phyloP scores from a whole-genome alignment of 2,329 filamentous ascomycete species.

The Xenosphaeropsis pyriputrescens region DNA sequence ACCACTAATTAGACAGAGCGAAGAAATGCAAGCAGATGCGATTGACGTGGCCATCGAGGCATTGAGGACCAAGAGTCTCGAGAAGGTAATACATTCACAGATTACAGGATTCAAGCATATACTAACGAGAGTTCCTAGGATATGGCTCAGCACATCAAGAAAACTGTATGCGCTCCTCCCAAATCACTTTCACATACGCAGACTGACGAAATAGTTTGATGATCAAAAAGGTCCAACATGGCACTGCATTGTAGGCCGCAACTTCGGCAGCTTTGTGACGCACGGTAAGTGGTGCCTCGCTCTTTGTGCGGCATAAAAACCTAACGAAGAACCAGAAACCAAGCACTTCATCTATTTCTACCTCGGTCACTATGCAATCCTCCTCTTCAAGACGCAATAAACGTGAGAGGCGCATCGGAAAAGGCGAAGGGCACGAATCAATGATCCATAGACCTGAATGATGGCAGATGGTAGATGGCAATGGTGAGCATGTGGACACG shows the following conservation, averaged over 20 bases:
- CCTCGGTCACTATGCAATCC: constrained; percentile 92
- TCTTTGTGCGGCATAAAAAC: background rate
- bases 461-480: no score
- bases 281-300: constrained; percentile 45
- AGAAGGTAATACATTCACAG: constrained; percentile 38
- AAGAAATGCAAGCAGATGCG: constrained; percentile 92
- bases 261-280: constrained; percentile 98
- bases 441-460: no score
- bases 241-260: constrained; percentile 97
- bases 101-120: constrained; percentile 2
- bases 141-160: constrained; percentile 92
- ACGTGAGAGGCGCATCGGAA: background rate
- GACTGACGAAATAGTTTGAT: constrained; percentile 55
- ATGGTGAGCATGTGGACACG: no score
- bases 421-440: no score
- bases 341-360: constrained; percentile 99
- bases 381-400: constrained; percentile 98
- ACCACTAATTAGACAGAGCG: constrained; percentile 46
- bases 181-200: background rate
- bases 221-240: constrained; percentile 94
- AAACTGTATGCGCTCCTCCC: constrained; percentile 45
- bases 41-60: constrained; percentile 67
- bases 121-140: constrained; percentile 45
- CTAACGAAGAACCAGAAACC: constrained; percentile 52
- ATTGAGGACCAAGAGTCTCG: constrained; percentile 57